These are phyloP conservation scores for Moricandia arvensis DNA, from an alignment of 345 rosid species.

Conservation along the genomic window DNA sequence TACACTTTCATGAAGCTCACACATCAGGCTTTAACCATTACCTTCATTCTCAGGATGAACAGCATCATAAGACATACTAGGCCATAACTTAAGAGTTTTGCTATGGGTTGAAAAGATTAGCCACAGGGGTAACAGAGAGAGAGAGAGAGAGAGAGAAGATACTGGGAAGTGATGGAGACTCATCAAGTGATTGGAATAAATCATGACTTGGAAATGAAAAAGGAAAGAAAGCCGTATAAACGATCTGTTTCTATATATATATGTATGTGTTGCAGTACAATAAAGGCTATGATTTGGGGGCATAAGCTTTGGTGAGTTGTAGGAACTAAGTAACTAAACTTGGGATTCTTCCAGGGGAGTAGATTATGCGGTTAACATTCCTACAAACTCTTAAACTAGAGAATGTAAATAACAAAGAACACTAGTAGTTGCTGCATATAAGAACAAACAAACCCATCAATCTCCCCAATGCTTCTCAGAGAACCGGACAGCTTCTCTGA, in stretches of 20 bases:
- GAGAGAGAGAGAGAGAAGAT: constrained; percentile 38
- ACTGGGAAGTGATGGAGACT: constrained; percentile 39
- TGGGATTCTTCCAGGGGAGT: constrained; percentile 13
- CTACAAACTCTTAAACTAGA: constrained; percentile 51
- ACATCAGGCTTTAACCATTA: too few relatives aligned
- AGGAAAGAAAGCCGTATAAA: constrained; percentile 51
- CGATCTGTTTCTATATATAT: too few relatives aligned
- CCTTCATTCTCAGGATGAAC: too few relatives aligned
- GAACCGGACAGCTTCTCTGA: constrained; percentile 37
- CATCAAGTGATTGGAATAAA: constrained; percentile 29
- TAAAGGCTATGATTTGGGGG: neutral
- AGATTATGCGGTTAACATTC: constrained; percentile 55
- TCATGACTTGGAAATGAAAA: constrained; percentile 39
- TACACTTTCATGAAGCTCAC: neutral
- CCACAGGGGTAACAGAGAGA: constrained; percentile 54
- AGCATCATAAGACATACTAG: constrained; percentile 46
- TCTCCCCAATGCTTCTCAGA: constrained; percentile 81
- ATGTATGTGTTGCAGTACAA: neutral
- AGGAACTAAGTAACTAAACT: neutral
- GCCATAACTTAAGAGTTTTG: constrained; percentile 78
- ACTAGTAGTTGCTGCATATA: constrained; percentile 52
- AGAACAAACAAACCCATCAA: constrained; percentile 86
- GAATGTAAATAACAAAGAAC: constrained; percentile 55
- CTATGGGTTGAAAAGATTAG: constrained; percentile 73
- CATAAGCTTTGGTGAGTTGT: neutral